A percentile compares a stretch with the other conserved stretches of the same genome.
Conservation (phyloP, 1,139 yeast species). For the Geotrichum reessii region DNA sequence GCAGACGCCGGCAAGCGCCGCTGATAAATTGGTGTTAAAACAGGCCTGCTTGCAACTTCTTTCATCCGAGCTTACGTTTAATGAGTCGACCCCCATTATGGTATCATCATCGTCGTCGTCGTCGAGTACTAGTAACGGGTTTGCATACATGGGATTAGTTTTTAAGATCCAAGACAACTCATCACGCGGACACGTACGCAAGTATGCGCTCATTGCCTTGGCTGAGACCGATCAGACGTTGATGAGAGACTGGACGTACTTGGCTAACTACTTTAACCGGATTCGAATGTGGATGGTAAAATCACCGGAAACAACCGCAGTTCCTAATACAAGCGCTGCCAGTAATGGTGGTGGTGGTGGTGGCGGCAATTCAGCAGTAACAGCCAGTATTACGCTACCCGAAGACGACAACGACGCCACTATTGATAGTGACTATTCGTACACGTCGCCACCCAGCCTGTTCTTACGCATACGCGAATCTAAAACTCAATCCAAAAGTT, state of each 20-base stretch:
- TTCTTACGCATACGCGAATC: slow-evolving; percentile 47
- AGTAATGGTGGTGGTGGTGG: neutral
- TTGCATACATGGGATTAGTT: slow-evolving; percentile 50
- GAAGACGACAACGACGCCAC: neutral
- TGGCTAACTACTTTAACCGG: slow-evolving; percentile 47
- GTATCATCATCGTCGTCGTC: slow-evolving; percentile 71
- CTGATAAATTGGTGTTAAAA: slow-evolving; percentile 49
- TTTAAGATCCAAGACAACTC: slow-evolving; percentile 63
- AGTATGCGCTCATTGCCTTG: slow-evolving; percentile 60
- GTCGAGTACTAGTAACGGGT: neutral
- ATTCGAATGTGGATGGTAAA: slow-evolving; percentile 48
- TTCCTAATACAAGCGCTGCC: slow-evolving; percentile 22
- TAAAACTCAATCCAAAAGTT: slow-evolving; percentile 45
- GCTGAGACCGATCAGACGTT: slow-evolving; percentile 53
- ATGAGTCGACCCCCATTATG: slow-evolving; percentile 60
- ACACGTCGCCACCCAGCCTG: slow-evolving; percentile 40
- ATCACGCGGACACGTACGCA: slow-evolving; percentile 75
- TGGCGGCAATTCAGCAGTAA: neutral
- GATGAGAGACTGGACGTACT: slow-evolving; percentile 53
- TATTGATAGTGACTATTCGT: neutral
- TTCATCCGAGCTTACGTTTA: slow-evolving; percentile 67
- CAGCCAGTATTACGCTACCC: neutral
- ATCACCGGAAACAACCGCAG: slow-evolving; percentile 37
- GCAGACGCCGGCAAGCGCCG: slow-evolving; percentile 58
- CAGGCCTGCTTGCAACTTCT: slow-evolving; percentile 45